A percentile compares a stretch with the other conserved stretches of the same genome.
These are phyloP conservation scores for Codiaeum variegatum DNA, from an alignment of 441 rosid species.

Conservation along the genomic window DNA sequence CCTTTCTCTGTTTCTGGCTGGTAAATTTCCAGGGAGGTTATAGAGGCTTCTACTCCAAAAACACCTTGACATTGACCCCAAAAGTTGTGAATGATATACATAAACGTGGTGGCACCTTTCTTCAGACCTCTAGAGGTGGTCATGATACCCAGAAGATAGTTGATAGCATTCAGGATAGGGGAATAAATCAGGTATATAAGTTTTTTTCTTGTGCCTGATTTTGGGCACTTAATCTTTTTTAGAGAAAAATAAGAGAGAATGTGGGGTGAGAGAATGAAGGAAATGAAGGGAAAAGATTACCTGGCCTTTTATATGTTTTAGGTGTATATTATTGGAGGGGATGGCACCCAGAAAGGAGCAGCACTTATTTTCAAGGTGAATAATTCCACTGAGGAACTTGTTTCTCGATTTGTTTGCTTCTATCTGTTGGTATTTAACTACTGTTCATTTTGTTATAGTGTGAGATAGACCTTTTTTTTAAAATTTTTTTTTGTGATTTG, in stretches of 20 bases:
- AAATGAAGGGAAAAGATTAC: background rate
- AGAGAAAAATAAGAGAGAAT: background rate
- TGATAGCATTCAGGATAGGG: conserved; percentile 52
- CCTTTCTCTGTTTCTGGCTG: background rate
- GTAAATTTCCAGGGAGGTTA: conserved; percentile 46
- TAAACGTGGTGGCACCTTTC: conserved; percentile 55
- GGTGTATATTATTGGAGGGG: conserved; percentile 58
- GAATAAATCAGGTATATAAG: conserved; percentile 45
- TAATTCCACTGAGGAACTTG: background rate
- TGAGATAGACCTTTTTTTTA: background rate
- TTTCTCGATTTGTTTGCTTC: background rate
- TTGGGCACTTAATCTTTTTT: conserved; percentile 5
- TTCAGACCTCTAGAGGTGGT: conserved; percentile 50
- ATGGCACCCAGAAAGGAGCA: conserved; percentile 59
- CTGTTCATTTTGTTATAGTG: background rate
- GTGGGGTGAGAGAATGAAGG: background rate
- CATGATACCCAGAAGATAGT: conserved; percentile 51
- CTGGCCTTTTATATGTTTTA: conserved; percentile 23
- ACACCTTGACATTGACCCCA: conserved; percentile 40
- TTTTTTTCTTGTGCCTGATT: conserved; percentile 15
- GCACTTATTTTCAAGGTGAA: conserved; percentile 43
- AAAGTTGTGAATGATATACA: conserved; percentile 52
- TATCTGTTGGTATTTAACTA: background rate
- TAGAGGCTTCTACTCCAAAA: conserved; percentile 49
- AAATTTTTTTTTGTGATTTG: conserved; percentile 8